These are phyloP conservation scores for Lecanoromycetidae sp. DNA, from an alignment of 2,329 filamentous ascomycete species.

Conservation along the genomic window DNA sequence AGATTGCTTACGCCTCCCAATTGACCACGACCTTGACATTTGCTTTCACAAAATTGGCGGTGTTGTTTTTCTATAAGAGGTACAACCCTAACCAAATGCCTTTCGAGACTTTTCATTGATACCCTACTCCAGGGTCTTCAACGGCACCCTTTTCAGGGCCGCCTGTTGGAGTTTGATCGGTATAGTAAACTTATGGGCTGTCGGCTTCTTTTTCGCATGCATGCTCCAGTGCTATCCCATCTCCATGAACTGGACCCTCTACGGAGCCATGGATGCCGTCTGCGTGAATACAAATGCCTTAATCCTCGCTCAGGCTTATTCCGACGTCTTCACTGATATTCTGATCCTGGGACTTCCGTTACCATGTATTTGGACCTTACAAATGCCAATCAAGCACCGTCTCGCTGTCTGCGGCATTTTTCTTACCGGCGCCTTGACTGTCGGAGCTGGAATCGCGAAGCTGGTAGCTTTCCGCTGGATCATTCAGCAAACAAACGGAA, in stretches of 20 bases:
- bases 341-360: conserved; percentile 21
- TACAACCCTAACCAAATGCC: too few species aligned
- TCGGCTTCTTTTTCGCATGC: conserved; percentile 13
- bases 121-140: conserved; percentile 14
- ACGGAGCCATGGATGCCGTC: background rate
- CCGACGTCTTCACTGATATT: conserved; percentile 21
- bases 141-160: background rate
- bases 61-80: conserved; percentile 14
- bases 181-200: conserved; percentile 3
- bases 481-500: background rate
- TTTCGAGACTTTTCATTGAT: too few species aligned
- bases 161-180: conserved; percentile 2
- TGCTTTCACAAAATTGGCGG: conserved; percentile 11
- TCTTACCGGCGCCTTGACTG: conserved; percentile 19
- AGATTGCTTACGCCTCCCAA: background rate
- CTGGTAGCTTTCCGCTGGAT: background rate
- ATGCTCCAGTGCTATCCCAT: conserved; percentile 14
- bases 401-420: conserved; percentile 21
- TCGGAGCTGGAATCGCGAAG: background rate
- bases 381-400: conserved; percentile 21
- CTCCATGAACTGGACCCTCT: conserved; percentile 8
- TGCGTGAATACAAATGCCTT: background rate
- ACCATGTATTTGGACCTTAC: conserved; percentile 22
- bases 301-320: background rate
- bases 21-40: conserved; percentile 1